phyloP scores from a whole-genome alignment of 2,329 filamentous ascomycete genomes.

The Xylariaceae sp. region DNA sequence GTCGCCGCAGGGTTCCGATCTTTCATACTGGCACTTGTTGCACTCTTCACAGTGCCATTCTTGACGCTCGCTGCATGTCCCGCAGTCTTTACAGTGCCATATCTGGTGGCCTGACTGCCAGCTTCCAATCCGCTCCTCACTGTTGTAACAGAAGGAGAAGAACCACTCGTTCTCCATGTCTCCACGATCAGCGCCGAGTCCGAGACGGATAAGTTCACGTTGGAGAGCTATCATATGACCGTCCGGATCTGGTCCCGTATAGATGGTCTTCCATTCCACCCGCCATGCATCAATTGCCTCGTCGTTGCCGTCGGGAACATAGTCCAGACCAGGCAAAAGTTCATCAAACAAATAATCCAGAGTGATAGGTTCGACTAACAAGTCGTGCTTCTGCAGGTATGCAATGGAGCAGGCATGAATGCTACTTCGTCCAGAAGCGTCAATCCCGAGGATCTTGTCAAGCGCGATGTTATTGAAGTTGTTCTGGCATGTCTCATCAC shows the following conservation, averaged over 20 bases:
- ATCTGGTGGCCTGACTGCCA: conserved; percentile 18
- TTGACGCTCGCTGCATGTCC: conserved; percentile 12
- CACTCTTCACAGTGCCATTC: conserved; percentile 20
- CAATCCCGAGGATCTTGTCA: conserved; percentile 16
- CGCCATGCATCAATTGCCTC: conserved; percentile 19
- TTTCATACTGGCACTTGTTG: conserved; percentile 18
- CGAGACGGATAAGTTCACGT: conserved; percentile 17
- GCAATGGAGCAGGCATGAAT: conserved; percentile 17
- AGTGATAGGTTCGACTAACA: conserved; percentile 6
- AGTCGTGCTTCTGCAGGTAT: conserved; percentile 15
- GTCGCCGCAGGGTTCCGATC: conserved; percentile 10
- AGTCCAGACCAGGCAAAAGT: conserved; percentile 15
- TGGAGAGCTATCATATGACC: conserved; percentile 17
- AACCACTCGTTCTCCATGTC: conserved; percentile 13
- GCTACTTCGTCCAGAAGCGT: conserved; percentile 4
- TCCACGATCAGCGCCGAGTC: conserved; percentile 11
- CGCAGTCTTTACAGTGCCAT: conserved; percentile 18
- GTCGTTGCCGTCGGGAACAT: conserved; percentile 19
- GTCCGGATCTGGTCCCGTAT: conserved; percentile 15
- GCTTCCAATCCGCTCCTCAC: conserved; percentile 16
- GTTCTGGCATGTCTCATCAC: conserved; percentile 21
- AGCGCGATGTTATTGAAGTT: conserved; percentile 19
- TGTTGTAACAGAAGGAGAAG: conserved; percentile 20
- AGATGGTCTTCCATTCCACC: conserved; percentile 16
- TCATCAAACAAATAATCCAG: conserved; percentile 20